Percentiles rank a stretch among this genome's conserved stretches.
Conservation (phyloP, 164 flowering plant species). For the Magnolia officinalis region DNA sequence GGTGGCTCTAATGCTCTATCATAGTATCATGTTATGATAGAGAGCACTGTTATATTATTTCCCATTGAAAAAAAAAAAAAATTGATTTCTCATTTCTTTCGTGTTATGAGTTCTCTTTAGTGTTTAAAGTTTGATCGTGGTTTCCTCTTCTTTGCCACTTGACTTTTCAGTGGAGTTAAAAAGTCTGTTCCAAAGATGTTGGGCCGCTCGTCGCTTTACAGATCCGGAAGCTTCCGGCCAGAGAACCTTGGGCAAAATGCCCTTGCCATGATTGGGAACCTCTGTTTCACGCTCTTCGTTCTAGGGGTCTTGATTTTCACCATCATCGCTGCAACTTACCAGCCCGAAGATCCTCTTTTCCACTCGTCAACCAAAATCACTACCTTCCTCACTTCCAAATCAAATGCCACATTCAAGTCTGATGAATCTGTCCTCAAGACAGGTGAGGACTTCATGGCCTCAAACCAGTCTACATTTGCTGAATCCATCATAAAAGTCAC, state of each 20-base stretch:
- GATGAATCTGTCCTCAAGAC: conserved; percentile 66
- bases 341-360: conserved; percentile 87
- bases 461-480: conserved; percentile 56
- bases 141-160: not conserved
- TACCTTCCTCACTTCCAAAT: conserved; percentile 55
- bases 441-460: conserved; percentile 73
- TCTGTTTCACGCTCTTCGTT: conserved; percentile 69
- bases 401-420: conserved; percentile 74
- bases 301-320: conserved; percentile 77
- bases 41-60: not conserved
- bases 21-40: not conserved
- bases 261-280: conserved; percentile 62
- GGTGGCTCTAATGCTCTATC: not conserved
- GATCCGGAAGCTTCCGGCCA: conserved; percentile 64
- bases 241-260: conserved; percentile 80
- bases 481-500: conserved; percentile 48
- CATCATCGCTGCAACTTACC: conserved; percentile 77
- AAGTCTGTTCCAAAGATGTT: conserved; percentile 34
- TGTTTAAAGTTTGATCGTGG: not conserved
- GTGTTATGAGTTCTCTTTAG: not conserved
- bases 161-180: not conserved
- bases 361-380: conserved; percentile 73
- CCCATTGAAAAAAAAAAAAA: too few species aligned
- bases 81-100: not conserved
- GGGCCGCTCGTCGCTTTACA: conserved; percentile 44